These are phyloP conservation scores for Flaveria robusta DNA, from an alignment of 129 eudicot genomes.

Conservation along the genomic window DNA sequence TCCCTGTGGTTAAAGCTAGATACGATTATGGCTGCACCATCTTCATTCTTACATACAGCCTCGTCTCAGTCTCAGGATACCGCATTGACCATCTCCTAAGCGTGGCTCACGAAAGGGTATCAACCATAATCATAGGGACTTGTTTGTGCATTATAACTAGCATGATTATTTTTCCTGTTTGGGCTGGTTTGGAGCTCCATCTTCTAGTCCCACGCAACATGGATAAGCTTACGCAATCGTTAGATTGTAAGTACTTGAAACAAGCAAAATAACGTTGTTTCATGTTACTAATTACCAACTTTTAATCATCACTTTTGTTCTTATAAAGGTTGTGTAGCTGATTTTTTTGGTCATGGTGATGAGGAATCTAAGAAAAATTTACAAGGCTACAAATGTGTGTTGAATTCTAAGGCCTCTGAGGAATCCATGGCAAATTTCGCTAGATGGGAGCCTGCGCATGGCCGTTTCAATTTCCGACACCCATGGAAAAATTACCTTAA, in stretches of 20 bases:
- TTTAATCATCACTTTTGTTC: background rate
- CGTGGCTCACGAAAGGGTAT: constrained; percentile 58
- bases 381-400: constrained; percentile 63
- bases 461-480: constrained; percentile 57
- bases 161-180: constrained; percentile 62
- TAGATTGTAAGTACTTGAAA: constrained; percentile 48
- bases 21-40: constrained; percentile 75
- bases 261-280: background rate
- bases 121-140: constrained; percentile 68
- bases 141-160: constrained; percentile 57
- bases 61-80: constrained; percentile 75
- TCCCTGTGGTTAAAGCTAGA: constrained; percentile 69
- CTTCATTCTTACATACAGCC: constrained; percentile 77
- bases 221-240: constrained; percentile 60
- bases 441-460: constrained; percentile 84
- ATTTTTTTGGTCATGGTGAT: constrained; percentile 45
- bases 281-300: background rate
- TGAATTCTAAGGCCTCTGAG: constrained; percentile 67
- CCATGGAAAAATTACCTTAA: constrained; percentile 73
- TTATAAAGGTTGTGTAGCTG: constrained; percentile 59
- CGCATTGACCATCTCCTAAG: constrained; percentile 58
- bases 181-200: constrained; percentile 84
- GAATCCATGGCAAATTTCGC: constrained; percentile 78
- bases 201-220: constrained; percentile 50
- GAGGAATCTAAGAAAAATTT: constrained; percentile 38